Conservation (phyloP, 148 eudicot genomes). For the Tetragonia tetragonoides region DNA sequence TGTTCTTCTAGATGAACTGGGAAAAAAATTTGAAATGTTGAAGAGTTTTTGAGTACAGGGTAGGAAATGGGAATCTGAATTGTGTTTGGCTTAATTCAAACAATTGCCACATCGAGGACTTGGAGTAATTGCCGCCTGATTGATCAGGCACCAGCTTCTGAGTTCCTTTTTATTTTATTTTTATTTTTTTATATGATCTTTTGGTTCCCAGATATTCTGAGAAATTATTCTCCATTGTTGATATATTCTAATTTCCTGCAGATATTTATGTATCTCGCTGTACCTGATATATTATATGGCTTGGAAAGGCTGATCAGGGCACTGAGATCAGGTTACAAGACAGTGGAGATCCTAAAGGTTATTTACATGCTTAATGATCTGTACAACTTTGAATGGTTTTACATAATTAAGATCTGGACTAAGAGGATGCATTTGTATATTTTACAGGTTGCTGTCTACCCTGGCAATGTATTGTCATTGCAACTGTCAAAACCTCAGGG, state of each 20-base stretch:
- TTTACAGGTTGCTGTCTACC: slow-evolving; percentile 58
- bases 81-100: too few species aligned
- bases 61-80: too few species aligned
- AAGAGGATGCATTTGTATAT: not conserved
- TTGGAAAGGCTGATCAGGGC: slow-evolving; percentile 45
- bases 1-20: too few species aligned
- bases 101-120: too few species aligned
- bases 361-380: not conserved
- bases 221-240: not conserved
- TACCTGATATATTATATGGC: slow-evolving; percentile 39
- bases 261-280: slow-evolving; percentile 68
- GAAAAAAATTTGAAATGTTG: too few species aligned
- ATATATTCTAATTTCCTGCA: slow-evolving; percentile 13
- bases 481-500: slow-evolving; percentile 54
- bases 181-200: too few species aligned
- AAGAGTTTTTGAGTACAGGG: too few species aligned
- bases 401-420: not conserved
- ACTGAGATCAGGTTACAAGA: slow-evolving; percentile 48
- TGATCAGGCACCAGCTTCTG: too few species aligned
- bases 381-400: not conserved
- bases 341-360: slow-evolving; percentile 47
- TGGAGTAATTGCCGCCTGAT: too few species aligned
- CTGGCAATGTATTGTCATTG: slow-evolving; percentile 50
- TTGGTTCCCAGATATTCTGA: not conserved
- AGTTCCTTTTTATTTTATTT: too few species aligned